Evolutionary conservation across 441 rosid genomes (phyloP), one percentile per base, ranked within the genome.

Genomic region (Mallotus japonicus): DNA sequence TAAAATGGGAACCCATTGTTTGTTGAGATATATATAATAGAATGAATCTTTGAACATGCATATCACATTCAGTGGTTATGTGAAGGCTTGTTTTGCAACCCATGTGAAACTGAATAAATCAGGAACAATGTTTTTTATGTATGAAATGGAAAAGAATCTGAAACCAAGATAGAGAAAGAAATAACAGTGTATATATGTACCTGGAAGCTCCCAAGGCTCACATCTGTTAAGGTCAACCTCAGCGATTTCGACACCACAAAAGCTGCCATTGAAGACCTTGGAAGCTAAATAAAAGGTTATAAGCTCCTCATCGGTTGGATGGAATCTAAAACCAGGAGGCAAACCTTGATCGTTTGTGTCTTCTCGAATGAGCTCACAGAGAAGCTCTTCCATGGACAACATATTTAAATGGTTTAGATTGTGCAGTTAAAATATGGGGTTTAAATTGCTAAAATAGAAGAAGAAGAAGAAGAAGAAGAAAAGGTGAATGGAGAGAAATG

Each of bases 161-260:
- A 37, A 37, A 37, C 6, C 40, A 37, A 37, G 40, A 6, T 6
- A 37, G 32, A 3, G 3, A 28, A 28, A 28, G 32, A 28, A 28
- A 28, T 1, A 28, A 28, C 32, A 28, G 32, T 28, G 32, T 2
- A 28, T 1, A 14, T 5, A 34, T 2, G 53, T 84, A 93, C 99
- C 97, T 5, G 99, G 99, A 65, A 95, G 97, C 73, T 95, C 98
- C 99, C 99, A 95, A 15, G 98, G 99, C 65, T 95, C 99, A 53
- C 96, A 95, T 58, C 93, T 83, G 75, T 95, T 93, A 58, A 95
- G 97, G 77, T 95, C 98, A 78, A 95, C 86, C 79, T 95, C 99
- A 19, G 91, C 83, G 5, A 95, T 92, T 62, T 89, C 85, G 0
- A 95, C 75, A 16, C 97, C 97, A 59, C 83, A 85, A 53, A 91